Base-by-base conservation (phyloP, 2,329 filamentous ascomycete species). In the Colletotrichum trifolii region DNA sequence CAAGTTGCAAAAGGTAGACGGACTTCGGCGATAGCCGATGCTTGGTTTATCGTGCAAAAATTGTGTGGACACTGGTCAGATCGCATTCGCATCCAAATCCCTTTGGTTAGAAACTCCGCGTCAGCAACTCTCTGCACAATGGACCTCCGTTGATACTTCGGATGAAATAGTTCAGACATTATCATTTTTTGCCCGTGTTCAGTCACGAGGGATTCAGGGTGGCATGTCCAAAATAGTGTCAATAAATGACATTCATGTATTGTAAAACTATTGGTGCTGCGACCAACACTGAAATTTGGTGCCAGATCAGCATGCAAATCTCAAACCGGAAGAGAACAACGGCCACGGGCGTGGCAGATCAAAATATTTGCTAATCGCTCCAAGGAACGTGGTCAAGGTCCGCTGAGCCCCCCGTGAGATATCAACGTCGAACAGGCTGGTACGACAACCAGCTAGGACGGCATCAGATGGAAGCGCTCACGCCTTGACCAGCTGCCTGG, bases 401-500 rank as follows among this genome's bases (percentile, higher is more conserved):
- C 40, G 66, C 43, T 60, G 66, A 67, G 66, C 66, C n/a, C 57
- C 25, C 54, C 61, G 39, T 38, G 47, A 25, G 64, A 65, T 64
- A 58, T 58, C 58, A 68, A 65, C 50, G 43, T 61, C 42, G 42
- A 46, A 47, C 17, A 38, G 43, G 33, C 53, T 50, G 25, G 55
- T 46, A n/a, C 33, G 25, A 48, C 39, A n/a, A 17, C 36, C 47
- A 48, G 47, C 34, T 17, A 50, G 52, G 57, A 62, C 61, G 66
- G 35, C 49, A 57, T 66, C 53, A 67, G 56, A 69, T 69, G 50
- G 75, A 70, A 43, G 74, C 74, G 63, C 60, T 68, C 69, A 71
- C 69, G 50, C 72, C 70, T 62, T 75, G 72, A 17, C 62, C 69
- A 39, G 71, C 70, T 61, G 74, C 71, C 67, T 76, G 73, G 25